Conservation (phyloP, 805 yeast genomes). For the Candida anglica region DNA sequence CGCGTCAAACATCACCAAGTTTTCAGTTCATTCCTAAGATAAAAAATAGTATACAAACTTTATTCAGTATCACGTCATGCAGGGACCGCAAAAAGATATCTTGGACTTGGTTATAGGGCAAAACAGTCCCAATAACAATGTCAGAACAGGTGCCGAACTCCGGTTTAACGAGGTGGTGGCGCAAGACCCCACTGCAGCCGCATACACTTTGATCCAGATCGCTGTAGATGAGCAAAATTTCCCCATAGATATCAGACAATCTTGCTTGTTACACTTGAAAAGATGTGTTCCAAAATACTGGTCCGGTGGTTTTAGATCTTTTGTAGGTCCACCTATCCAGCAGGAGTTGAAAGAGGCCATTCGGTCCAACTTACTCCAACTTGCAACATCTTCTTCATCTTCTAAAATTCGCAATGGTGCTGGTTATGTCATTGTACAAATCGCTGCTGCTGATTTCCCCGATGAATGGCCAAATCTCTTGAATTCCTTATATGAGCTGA, state of each 20-base stretch:
- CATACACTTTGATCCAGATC: slow-evolving; percentile 39
- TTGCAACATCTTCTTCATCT: slow-evolving; percentile 41
- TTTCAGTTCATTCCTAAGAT: too few relatives aligned
- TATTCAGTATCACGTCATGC: too few relatives aligned
- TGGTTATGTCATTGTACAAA: slow-evolving; percentile 74
- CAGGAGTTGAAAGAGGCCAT: slow-evolving; percentile 49
- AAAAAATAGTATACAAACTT: too few relatives aligned
- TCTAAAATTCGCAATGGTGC: slow-evolving; percentile 64
- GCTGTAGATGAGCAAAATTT: slow-evolving; percentile 24
- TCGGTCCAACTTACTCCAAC: slow-evolving; percentile 46
- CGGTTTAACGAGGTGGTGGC: slow-evolving; percentile 40
- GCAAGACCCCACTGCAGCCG: slow-evolving; percentile 46
- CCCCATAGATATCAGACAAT: slow-evolving; percentile 47
- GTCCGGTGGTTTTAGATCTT: slow-evolving; percentile 81
- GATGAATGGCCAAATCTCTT: slow-evolving; percentile 90
- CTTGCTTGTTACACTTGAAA: slow-evolving; percentile 63
- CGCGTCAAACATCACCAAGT: too few relatives aligned
- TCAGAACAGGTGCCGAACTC: slow-evolving; percentile 51
- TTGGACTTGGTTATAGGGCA: slow-evolving; percentile 20
- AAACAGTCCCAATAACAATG: slow-evolving; percentile 44
- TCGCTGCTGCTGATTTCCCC: slow-evolving; percentile 87
- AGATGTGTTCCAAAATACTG: slow-evolving; percentile 68
- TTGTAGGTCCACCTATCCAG: slow-evolving; percentile 58
- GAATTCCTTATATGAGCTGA: slow-evolving; percentile 39
- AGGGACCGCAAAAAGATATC: too few relatives aligned